A percentile compares a stretch with the other conserved stretches of the same genome.
Evolutionary conservation across 805 yeast genomes (phyloP).

Genomic region (Lachancea waltii): DNA sequence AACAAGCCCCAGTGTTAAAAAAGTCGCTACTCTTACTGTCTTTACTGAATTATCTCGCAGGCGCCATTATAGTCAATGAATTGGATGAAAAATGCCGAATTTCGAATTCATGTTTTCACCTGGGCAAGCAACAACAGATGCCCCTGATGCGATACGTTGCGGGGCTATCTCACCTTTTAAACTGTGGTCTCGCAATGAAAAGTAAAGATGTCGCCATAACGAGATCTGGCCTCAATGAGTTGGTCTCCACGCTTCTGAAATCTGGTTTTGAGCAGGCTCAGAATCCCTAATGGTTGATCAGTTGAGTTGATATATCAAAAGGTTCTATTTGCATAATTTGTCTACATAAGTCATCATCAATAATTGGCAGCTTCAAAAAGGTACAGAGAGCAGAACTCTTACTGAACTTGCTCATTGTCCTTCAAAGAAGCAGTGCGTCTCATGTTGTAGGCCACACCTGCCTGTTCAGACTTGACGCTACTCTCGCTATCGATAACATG

Average conservation of each 20-base stretch:
- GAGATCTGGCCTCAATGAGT: slow-evolving; percentile 20
- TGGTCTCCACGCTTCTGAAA: slow-evolving; percentile 12
- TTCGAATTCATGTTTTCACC: slow-evolving; percentile 26
- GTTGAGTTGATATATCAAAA: background rate
- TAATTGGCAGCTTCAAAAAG: background rate
- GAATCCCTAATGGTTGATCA: background rate
- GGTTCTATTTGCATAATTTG: no score
- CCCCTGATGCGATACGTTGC: slow-evolving; percentile 19
- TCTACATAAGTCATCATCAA: background rate
- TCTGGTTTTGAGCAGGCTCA: slow-evolving; percentile 6
- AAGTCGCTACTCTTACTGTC: slow-evolving; percentile 24
- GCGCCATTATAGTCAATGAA: slow-evolving; percentile 28
- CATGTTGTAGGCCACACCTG: slow-evolving; percentile 27
- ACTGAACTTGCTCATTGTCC: no score
- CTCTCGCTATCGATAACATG: slow-evolving; percentile 45
- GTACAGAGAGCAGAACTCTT: no score
- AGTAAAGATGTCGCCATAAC: slow-evolving; percentile 26
- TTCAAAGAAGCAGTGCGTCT: slow-evolving; percentile 22
- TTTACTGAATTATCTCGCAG: slow-evolving; percentile 28
- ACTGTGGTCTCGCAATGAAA: slow-evolving; percentile 29
- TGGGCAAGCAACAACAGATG: slow-evolving; percentile 22
- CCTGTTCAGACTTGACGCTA: slow-evolving; percentile 34
- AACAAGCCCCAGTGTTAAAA: slow-evolving; percentile 19
- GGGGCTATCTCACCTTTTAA: slow-evolving; percentile 31
- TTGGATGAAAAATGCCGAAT: slow-evolving; percentile 21